phyloP scores from a whole-genome alignment of 345 rosid species.

The rapeseed (Brassica napus) region Da-Ae NC_063447.1:11077501-11078000 shows the following conservation, averaged over 20 bases:
- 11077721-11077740: conserved; percentile 18
- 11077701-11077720: background rate
- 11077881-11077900: conserved; percentile 35
- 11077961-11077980: conserved; percentile 35
- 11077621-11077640: conserved; percentile 88
- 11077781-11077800: conserved; percentile 21
- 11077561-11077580: conserved; percentile 14
- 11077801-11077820: conserved; percentile 33
- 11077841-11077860: conserved; percentile 40
- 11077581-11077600: conserved; percentile 72
- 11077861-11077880: conserved; percentile 27
- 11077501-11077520: conserved; percentile 32
- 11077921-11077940: conserved; percentile 30
- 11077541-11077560: conserved; percentile 45
- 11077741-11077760: background rate
- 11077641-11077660: conserved; percentile 55
- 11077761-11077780: conserved; percentile 20
- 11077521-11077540: conserved; percentile 56
- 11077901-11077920: conserved; percentile 34
- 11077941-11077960: conserved; percentile 43
- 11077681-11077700: conserved; percentile 26
- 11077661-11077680: conserved; percentile 1
- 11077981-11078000: conserved; percentile 82
- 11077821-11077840: conserved; percentile 40
- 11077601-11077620: conserved; percentile 73